These are phyloP conservation scores for Prunus fruticosa DNA, from an alignment of 306 rosid species.

Conservation along the genomic window DNA sequence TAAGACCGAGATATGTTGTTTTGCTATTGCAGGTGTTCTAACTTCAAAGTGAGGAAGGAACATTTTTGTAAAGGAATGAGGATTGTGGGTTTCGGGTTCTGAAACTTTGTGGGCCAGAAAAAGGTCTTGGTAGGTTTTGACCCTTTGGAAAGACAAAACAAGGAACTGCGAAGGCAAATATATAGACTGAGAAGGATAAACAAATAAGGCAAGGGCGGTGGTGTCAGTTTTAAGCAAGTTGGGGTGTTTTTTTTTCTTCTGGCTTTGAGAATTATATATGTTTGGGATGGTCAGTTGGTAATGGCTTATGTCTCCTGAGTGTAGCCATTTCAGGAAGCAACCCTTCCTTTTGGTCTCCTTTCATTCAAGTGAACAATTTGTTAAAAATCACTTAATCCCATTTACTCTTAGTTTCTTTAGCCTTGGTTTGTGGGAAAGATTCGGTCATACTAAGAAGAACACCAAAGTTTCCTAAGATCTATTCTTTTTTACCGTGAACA, in stretches of 20 bases:
- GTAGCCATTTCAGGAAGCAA: slow-evolving; percentile 73
- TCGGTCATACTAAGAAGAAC: slow-evolving; percentile 53
- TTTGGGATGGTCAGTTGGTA: slow-evolving; percentile 33
- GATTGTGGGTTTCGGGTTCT: slow-evolving; percentile 20
- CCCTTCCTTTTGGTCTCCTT: slow-evolving; percentile 54
- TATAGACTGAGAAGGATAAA: slow-evolving; percentile 25
- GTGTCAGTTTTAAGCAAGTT: slow-evolving; percentile 79
- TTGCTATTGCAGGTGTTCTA: slow-evolving; percentile 24
- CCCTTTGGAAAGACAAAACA: slow-evolving; percentile 33
- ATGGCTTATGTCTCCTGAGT: slow-evolving; percentile 63
- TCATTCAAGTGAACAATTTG: slow-evolving; percentile 37
- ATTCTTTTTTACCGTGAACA: slow-evolving; percentile 9
- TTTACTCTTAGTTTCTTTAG: slow-evolving; percentile 19
- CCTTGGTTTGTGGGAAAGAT: slow-evolving; percentile 61
- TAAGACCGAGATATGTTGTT: slow-evolving; percentile 1
- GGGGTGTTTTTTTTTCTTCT: slow-evolving; percentile 48
- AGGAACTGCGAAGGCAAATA: slow-evolving; percentile 15
- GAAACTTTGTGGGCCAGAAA: slow-evolving; percentile 19
- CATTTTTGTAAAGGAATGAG: neutral
- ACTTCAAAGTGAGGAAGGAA: slow-evolving; percentile 17
- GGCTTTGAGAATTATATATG: slow-evolving; percentile 44
- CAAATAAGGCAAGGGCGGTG: slow-evolving; percentile 47
- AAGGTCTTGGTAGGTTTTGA: slow-evolving; percentile 14
- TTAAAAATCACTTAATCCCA: slow-evolving; percentile 18
- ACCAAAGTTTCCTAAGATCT: slow-evolving; percentile 28